Evolutionary conservation across 148 eudicot genomes (phyloP), one percentile per base, ranked within the genome.

Genomic region (Linanthus parryae): DNA sequence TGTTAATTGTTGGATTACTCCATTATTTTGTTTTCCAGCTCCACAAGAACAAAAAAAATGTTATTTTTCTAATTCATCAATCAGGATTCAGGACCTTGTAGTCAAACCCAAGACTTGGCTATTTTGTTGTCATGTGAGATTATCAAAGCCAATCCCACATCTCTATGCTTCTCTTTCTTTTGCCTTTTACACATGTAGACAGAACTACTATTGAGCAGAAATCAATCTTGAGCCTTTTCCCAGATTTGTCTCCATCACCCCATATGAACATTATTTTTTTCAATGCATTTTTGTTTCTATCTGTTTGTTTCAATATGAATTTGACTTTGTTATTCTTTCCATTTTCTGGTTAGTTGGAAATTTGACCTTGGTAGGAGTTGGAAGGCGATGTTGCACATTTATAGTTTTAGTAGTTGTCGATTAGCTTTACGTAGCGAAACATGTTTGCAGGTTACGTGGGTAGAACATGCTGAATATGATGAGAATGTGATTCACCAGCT

Each of bases 381-480:
- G n/a, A n/a, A n/a, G n/a, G n/a, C n/a, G n/a, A n/a, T n/a, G n/a
- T n/a, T n/a, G n/a, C n/a, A n/a, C n/a, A n/a, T n/a, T n/a, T n/a
- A n/a, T n/a, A n/a, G n/a, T n/a, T n/a, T n/a, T n/a, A n/a, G n/a
- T n/a, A n/a, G n/a, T n/a, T n/a, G n/a, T n/a, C n/a, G n/a, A n/a
- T n/a, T n/a, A n/a, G n/a, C n/a, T n/a, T n/a, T n/a, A n/a, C n/a
- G n/a, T n/a, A n/a, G n/a, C n/a, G n/a, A n/a, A n/a, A n/a, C n/a
- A n/a, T n/a, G n/a, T 51, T 18, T 46, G 29, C 58, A 94, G 99
- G 96, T 94, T 34, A 94, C 99, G 22, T 94, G 99, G 96, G 84
- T 94, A 48, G 99, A 94, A 49, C 99, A 94, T 52, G 68, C 84
- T 0, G 95, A 82, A 20, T 94, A 88, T 41, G 95, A 94, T 17